Conservation (phyloP, 1,284 basidiomycete species). For the Pseudozyma sp. region DNA sequence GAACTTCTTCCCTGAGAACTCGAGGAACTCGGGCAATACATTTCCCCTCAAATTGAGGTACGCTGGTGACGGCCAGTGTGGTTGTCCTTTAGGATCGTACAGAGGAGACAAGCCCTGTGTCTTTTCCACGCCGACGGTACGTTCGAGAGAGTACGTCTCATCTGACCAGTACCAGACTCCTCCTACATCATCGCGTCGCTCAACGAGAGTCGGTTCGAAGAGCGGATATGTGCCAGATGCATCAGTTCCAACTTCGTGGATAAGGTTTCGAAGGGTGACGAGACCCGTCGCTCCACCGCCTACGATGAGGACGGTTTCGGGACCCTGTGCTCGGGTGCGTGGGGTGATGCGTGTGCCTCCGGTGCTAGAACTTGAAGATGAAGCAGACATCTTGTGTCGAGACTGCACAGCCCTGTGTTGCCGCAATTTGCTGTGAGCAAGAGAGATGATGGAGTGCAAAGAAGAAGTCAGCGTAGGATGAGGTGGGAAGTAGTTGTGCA, state of each 20-base stretch:
- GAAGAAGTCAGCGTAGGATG: too few species aligned
- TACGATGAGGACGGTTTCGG: slow-evolving; percentile 54
- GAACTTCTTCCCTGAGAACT: slow-evolving; percentile 50
- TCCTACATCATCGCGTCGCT: slow-evolving; percentile 56
- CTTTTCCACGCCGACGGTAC: slow-evolving; percentile 18
- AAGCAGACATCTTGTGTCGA: not conserved
- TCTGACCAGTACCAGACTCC: slow-evolving; percentile 62
- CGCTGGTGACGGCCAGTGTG: slow-evolving; percentile 59
- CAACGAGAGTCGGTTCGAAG: slow-evolving; percentile 47
- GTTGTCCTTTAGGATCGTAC: slow-evolving; percentile 36
- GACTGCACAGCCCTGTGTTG: too few species aligned
- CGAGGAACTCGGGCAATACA: slow-evolving; percentile 60
- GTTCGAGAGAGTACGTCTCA: slow-evolving; percentile 38
- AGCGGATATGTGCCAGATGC: slow-evolving; percentile 21
- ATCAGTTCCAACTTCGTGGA: slow-evolving; percentile 20
- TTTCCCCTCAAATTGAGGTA: slow-evolving; percentile 61
- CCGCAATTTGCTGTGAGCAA: not conserved
- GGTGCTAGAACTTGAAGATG: slow-evolving; percentile 1
- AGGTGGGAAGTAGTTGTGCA: too few species aligned
- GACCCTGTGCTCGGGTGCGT: slow-evolving; percentile 22
- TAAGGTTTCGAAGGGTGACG: slow-evolving; percentile 55
- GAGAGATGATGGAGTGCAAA: not conserved
- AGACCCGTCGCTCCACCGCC: slow-evolving; percentile 62
- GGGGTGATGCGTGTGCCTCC: slow-evolving; percentile 4
- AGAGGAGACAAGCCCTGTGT: slow-evolving; percentile 33